Evolutionary conservation across 1,284 basidiomycete genomes (phyloP), one percentile per base, ranked within the genome.

Genomic region (Boletus sp.): DNA sequence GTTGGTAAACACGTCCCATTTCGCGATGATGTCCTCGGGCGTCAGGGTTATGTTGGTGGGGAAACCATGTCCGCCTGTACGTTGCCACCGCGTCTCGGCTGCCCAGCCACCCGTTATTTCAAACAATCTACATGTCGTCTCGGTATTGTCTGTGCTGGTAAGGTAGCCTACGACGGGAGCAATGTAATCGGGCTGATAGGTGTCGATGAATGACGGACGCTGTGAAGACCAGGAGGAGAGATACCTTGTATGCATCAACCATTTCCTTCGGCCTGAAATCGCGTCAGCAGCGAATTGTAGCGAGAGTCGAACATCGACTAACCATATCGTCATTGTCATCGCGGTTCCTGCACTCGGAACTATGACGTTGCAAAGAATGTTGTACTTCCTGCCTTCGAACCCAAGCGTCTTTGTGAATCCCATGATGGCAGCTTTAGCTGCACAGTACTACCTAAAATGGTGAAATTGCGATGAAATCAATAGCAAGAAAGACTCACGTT

Each of bases 101-200:
- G 88, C 87, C 90, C 93, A 97, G 2, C 95, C 96, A 37, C 91
- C 95, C 17, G 81, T 83, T 35, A 94, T 81, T 69, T 99, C 95
- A 66, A 94, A 95, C 45, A 99, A 67, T 20, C 75, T 73, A 20
- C 90, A 89, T 14, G 88, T 84, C 22, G 84, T 84, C 48, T 86
- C 78, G 25, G 78, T 78, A 61, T 93, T 92, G 46, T 81, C 84
- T 77, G 87, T 81, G 64, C 91, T 94, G 9, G 82, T 86, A 23
- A 99, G 78, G 69, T 88, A 99, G 5, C 91, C 94, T 22, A 98
- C 93, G 42, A 97, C 67, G 16, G 96, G 86, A 2, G 95, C 92
- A 49, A 99, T 83, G 59, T 77, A 96, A 61, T 97, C 94, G 40
- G 95, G 93, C 83, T 87, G 42, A 34, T 44, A 29, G 35, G 35